Evolutionary conservation across 2,329 filamentous ascomycete species (phyloP).

Genomic region (Penicillium janthinellum): DNA sequence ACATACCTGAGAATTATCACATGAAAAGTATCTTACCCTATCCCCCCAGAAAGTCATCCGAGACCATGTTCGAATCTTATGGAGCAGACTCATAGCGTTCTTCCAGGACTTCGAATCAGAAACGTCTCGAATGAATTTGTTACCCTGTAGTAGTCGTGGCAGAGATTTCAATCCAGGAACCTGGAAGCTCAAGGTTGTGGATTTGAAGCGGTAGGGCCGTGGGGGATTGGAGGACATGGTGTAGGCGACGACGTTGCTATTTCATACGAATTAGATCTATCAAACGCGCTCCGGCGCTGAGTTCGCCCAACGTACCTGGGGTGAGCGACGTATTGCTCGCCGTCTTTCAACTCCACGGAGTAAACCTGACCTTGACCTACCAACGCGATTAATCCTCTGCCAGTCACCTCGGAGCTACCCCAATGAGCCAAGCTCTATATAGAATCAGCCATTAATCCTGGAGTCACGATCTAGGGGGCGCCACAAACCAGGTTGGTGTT

Average conservation of each 20-base stretch:
- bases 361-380: slow-evolving; percentile 88
- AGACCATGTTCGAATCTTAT: slow-evolving; percentile 72
- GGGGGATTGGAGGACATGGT: slow-evolving; percentile 73
- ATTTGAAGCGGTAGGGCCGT: slow-evolving; percentile 83
- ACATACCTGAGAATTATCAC: background rate
- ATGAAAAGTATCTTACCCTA: slow-evolving; percentile 53
- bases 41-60: slow-evolving; percentile 91
- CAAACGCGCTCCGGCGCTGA: background rate
- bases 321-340: slow-evolving; percentile 89
- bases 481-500: slow-evolving; percentile 66
- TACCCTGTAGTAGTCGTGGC: slow-evolving; percentile 65
- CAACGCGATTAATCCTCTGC: slow-evolving; percentile 81
- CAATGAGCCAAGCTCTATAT: slow-evolving; percentile 73
- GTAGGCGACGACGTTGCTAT: slow-evolving; percentile 86
- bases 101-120: slow-evolving; percentile 74
- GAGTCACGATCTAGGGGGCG: background rate
- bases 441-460: slow-evolving; percentile 30
- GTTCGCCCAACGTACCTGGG: slow-evolving; percentile 56
- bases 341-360: slow-evolving; percentile 74
- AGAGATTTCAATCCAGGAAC: slow-evolving; percentile 67
- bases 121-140: slow-evolving; percentile 73
- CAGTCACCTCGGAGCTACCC: slow-evolving; percentile 87
- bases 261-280: slow-evolving; percentile 9
- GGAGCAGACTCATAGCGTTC: slow-evolving; percentile 63
- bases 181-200: slow-evolving; percentile 72